Base-by-base conservation (phyloP, 2,329 filamentous ascomycete genomes). In the Penicillium sp. region DNA sequence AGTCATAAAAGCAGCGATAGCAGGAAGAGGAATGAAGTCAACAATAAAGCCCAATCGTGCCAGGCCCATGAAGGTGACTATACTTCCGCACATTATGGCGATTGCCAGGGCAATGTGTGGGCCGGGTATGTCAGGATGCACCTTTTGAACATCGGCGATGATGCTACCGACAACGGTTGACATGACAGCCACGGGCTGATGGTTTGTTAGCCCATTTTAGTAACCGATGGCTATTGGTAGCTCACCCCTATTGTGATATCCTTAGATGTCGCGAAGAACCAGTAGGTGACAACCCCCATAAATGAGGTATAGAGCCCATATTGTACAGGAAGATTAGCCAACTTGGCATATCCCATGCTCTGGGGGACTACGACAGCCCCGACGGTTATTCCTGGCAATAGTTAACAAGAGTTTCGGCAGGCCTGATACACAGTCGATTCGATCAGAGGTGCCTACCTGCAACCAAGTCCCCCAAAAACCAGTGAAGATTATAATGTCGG, bases 201-300 rank as follows among this genome's bases (percentile, higher is more conserved):
- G 58, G 35, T 13, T 4, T 16, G 43, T 33, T 38, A 31, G 16
- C 29, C 22, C 22, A 28, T 22, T 5, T 4, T 27, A 22, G 8
- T 14, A 35, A 27, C 4, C 11, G 9, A 56, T 18, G 2, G 7
- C 7, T 19, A 2, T 13, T 18, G 18, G 7, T 25, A 14, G n/a
- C 84, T 72, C 77, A 88, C 86, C 10, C 92, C 91, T 47, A 96
- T 95, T 10, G 91, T 95, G 64, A 96, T 95, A 67, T 96, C 91
- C 67, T 96, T 96, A 13, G 90, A 95, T 0, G 91, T 96, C 30
- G 90, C 91, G 64, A 96, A 95, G 64, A 95, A 86, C 90, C 91
- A 96, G 72, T 96, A 96, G 52, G 95, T 78, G 52, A 95, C 69
- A n/a, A 95, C 89, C 35, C 91, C 91, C 79, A 95, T 91, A 66